Percentiles rank a stretch among this genome's conserved stretches.
Evolutionary conservation across 129 eudicot genomes (phyloP).

Genomic region (Pulicaria dysenterica): DNA sequence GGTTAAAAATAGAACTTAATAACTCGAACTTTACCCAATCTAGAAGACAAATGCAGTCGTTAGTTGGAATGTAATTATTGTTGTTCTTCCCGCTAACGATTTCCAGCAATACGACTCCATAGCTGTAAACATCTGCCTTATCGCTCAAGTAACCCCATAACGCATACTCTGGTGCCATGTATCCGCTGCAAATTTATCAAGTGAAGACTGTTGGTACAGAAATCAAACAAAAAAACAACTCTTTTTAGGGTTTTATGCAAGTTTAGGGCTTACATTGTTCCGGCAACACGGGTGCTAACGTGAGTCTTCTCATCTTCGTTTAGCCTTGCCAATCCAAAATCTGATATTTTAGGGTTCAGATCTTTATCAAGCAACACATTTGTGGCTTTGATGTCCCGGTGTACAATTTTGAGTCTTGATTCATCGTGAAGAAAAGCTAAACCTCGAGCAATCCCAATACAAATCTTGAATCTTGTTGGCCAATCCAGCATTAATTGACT

Average conservation of each 20-base stretch:
- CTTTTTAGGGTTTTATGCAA: not conserved
- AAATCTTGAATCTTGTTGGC: constrained; percentile 75
- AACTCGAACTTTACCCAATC: constrained; percentile 62
- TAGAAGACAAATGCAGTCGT: constrained; percentile 65
- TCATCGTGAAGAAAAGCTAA: constrained; percentile 88
- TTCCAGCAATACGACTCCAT: constrained; percentile 73
- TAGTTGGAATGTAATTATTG: constrained; percentile 64
- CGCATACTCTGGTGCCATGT: constrained; percentile 96
- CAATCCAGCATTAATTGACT: constrained; percentile 59
- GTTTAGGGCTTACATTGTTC: constrained; percentile 63
- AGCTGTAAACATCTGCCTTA: constrained; percentile 92
- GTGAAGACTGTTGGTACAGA: not conserved
- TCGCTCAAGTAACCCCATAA: constrained; percentile 81
- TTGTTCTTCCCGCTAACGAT: constrained; percentile 85
- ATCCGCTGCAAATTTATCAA: constrained; percentile 60
- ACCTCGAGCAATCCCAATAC: constrained; percentile 78
- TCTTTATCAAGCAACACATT: constrained; percentile 75
- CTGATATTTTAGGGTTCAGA: constrained; percentile 79
- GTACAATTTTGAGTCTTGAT: constrained; percentile 75
- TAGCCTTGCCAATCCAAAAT: constrained; percentile 82
- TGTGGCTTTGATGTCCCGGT: constrained; percentile 85
- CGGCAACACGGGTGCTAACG: constrained; percentile 80
- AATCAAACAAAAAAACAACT: not conserved
- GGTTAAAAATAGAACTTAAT: not conserved
- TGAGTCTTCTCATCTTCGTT: constrained; percentile 74